Conservation (phyloP, 148 eudicot genomes). For the Limonium bicolor region DNA sequence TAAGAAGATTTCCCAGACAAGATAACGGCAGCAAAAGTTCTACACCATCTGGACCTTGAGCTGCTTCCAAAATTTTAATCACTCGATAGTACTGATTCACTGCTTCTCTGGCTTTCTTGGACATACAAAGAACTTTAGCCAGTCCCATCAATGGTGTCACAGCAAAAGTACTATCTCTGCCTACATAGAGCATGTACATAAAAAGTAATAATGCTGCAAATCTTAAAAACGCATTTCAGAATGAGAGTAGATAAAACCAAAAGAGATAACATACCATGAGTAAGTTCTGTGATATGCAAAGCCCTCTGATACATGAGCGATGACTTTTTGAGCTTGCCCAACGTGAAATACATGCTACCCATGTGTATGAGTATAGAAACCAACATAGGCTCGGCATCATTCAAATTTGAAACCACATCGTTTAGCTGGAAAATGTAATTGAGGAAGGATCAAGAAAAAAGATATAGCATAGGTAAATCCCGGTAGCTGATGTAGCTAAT, state of each 20-base stretch:
- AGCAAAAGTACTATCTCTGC: slow-evolving; percentile 31
- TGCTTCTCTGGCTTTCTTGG: slow-evolving; percentile 44
- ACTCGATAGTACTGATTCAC: slow-evolving; percentile 35
- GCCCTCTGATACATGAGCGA: slow-evolving; percentile 43
- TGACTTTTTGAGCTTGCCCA: slow-evolving; percentile 51
- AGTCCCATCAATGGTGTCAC: slow-evolving; percentile 58
- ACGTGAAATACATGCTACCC: slow-evolving; percentile 71
- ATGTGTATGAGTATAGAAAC: slow-evolving; percentile 70
- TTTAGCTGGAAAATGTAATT: too few species aligned
- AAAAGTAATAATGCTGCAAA: not conserved
- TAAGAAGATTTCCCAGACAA: slow-evolving; percentile 60
- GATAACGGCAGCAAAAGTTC: slow-evolving; percentile 60
- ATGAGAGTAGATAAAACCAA: not conserved
- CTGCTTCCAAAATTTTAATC: slow-evolving; percentile 37
- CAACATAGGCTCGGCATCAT: slow-evolving; percentile 45
- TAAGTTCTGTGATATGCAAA: slow-evolving; percentile 31
- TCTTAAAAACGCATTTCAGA: not conserved
- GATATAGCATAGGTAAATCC: too few species aligned
- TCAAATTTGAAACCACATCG: slow-evolving; percentile 33
- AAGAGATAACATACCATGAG: slow-evolving; percentile 38
- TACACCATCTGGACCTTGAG: slow-evolving; percentile 35
- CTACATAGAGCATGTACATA: slow-evolving; percentile 21
- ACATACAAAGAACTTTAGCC: slow-evolving; percentile 50
- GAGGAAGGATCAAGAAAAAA: too few species aligned
- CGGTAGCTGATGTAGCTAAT: too few species aligned